Conservation (phyloP, 2,329 filamentous ascomycete species). For the Penicillium janthinellum region DNA sequence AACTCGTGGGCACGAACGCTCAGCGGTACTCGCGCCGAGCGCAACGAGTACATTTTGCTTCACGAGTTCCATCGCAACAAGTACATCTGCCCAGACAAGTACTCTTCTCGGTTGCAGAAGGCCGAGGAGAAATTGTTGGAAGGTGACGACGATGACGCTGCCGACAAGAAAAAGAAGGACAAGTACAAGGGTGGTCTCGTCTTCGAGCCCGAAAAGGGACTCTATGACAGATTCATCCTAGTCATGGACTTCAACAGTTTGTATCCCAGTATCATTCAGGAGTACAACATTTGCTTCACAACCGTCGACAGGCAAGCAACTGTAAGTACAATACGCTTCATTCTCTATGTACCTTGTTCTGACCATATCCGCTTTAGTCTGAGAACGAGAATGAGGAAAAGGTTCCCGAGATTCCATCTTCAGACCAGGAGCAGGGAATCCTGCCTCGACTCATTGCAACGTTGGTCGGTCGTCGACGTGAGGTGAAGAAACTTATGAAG, state of each 20-base stretch:
- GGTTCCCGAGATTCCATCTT: conserved; percentile 79
- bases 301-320: conserved; percentile 79
- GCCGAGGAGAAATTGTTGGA: conserved; percentile 70
- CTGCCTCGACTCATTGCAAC: conserved; percentile 89
- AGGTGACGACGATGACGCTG: conserved; percentile 64
- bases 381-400: conserved; percentile 78
- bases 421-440: conserved; percentile 76
- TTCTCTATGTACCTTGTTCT: background rate
- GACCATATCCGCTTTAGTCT: conserved; percentile 24
- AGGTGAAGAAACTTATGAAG: conserved; percentile 98
- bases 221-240: conserved; percentile 97
- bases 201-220: conserved; percentile 94
- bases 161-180: conserved; percentile 91
- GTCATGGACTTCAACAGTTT: conserved; percentile 99
- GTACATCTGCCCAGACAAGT: conserved; percentile 97
- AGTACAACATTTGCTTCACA: conserved; percentile 99
- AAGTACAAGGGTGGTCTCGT: conserved; percentile 99
- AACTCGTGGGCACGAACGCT: conserved; percentile 98
- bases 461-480: conserved; percentile 81
- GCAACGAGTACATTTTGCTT: conserved; percentile 98
- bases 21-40: conserved; percentile 92
- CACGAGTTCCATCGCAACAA: conserved; percentile 97
- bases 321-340: conserved; percentile 52
- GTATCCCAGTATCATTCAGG: conserved; percentile 98
- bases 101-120: conserved; percentile 74